Percentiles rank a stretch among this genome's conserved stretches.
phyloP scores from a whole-genome alignment of 441 rosid genomes.

The Pelargonium cotyledonis region DNA sequence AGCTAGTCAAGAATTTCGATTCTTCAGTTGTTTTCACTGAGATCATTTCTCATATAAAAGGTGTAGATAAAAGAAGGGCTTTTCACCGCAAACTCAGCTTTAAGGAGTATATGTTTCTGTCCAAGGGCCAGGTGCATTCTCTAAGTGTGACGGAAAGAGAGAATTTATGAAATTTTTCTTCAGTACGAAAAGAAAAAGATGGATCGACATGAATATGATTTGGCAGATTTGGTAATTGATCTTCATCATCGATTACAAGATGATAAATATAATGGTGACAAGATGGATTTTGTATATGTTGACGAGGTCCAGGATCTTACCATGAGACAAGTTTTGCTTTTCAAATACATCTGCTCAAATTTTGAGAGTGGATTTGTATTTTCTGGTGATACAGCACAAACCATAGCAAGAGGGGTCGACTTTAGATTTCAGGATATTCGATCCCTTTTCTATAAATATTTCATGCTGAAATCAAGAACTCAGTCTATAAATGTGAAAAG shows the following conservation, averaged over 20 bases:
- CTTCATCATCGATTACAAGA: slow-evolving; percentile 8
- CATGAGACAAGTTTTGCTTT: slow-evolving; percentile 20
- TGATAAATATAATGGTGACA: slow-evolving; percentile 3
- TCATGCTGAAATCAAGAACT: not conserved
- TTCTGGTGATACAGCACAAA: slow-evolving; percentile 16
- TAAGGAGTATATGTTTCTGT: slow-evolving; percentile 10
- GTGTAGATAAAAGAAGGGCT: not conserved
- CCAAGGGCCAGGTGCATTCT: slow-evolving; percentile 10
- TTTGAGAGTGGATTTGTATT: slow-evolving; percentile 16
- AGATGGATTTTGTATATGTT: slow-evolving; percentile 18
- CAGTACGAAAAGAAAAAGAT: slow-evolving; percentile 21
- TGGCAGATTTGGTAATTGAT: slow-evolving; percentile 21
- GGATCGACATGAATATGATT: slow-evolving; percentile 18
- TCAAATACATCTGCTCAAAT: slow-evolving; percentile 17
- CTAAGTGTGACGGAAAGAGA: not conserved
- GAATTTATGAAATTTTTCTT: slow-evolving; percentile 14
- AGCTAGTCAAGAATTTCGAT: slow-evolving; percentile 16
- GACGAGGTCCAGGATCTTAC: slow-evolving; percentile 27
- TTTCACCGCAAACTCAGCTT: slow-evolving; percentile 8
- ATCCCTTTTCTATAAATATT: slow-evolving; percentile 18
- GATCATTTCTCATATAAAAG: slow-evolving; percentile 19
- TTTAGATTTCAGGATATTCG: slow-evolving; percentile 29
- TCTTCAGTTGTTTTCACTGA: slow-evolving; percentile 22
- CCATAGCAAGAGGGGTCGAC: slow-evolving; percentile 29
- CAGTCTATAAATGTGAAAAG: not conserved